Base-by-base conservation (phyloP, 441 rosid genomes). In the Eutrema salsugineum region DNA sequence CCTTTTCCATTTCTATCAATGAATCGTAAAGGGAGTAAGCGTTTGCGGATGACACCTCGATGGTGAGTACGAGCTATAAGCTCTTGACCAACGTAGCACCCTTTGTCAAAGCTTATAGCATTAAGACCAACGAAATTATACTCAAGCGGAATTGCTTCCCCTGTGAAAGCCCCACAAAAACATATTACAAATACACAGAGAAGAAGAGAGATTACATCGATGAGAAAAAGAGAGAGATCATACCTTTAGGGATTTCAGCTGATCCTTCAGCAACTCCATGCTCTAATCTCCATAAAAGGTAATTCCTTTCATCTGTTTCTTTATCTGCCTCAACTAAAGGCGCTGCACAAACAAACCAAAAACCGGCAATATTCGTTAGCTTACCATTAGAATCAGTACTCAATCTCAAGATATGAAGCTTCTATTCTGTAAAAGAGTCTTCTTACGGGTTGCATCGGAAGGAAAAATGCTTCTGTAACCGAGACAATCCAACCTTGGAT, bases 31-130 rank as follows among this genome's bases (percentile, higher is more conserved):
- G 98, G 97, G 70, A 93, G 79, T 76, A 92, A 66, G 3, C 98
- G 95, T 74, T 93, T 95, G 32, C 95, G 90, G 62, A 93, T 87
- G 36, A 89, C 90, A 15, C 99, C 97, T 47, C 95, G 75, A 54
- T 91, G 97, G 65, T 93, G 98, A 0, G 98, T 95, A 46, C 98
- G 94, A 55, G 99, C 97, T 50, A 95, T 79, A 56, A 95, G 89
- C 82, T 95, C 99, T 82, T 95, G 98, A 36, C 99, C 98, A 20
- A 93, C 95, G 19, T 91, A 95, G 76, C 99, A 95, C 35, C 99
- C 98, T 81, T 93, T 93, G 66, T 91, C 92, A 74, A 95, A 95
- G 78, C 93, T 95, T 79, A 95, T 89, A 0, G 96, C 98, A 66
- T 91, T 93, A 36, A 95, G 84, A 80, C 89, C 98, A 22, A 72